phyloP scores from a whole-genome alignment of 2,329 filamentous ascomycete species.

The Trichoderma harzianum region DNA sequence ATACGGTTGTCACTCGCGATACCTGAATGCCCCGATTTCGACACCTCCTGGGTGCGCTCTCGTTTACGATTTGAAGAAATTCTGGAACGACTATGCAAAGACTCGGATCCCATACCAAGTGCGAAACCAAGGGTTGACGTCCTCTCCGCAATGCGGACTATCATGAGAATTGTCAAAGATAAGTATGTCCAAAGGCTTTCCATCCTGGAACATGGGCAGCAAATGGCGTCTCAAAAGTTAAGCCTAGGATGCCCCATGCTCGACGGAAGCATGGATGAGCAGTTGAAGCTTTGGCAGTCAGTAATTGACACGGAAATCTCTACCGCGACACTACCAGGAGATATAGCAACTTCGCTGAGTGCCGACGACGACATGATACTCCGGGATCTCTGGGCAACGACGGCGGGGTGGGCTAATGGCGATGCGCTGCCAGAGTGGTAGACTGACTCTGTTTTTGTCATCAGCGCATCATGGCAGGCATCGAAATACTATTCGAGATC shows the following conservation, averaged over 20 bases:
- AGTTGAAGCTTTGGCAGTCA: conserved; percentile 43
- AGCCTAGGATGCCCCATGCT: conserved; percentile 47
- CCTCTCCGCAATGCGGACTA: conserved; percentile 43
- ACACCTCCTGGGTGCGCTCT: conserved; percentile 37
- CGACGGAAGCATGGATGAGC: conserved; percentile 36
- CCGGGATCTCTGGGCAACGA: conserved; percentile 47
- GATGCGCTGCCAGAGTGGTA: background rate
- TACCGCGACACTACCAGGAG: background rate
- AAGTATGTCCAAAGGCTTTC: conserved; percentile 42
- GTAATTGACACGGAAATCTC: conserved; percentile 42
- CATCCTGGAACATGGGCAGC: background rate
- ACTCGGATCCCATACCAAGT: conserved; percentile 23
- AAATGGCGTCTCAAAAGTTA: conserved; percentile 26
- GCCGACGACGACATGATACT: conserved; percentile 27
- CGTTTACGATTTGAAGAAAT: conserved; percentile 40
- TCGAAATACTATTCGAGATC: background rate
- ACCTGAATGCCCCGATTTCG: conserved; percentile 34
- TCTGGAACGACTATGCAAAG: conserved; percentile 34
- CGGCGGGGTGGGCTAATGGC: conserved; percentile 43
- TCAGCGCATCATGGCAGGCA: background rate
- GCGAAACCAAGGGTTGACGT: conserved; percentile 38
- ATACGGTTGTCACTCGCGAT: conserved; percentile 48
- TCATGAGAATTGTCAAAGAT: conserved; percentile 43
- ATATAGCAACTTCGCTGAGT: background rate
- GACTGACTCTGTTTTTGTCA: background rate